A percentile compares a stretch with the other conserved stretches of the same genome.
phyloP scores from a whole-genome alignment of 176 grass and related monocot genomes.

The Carex parvula region DNA sequence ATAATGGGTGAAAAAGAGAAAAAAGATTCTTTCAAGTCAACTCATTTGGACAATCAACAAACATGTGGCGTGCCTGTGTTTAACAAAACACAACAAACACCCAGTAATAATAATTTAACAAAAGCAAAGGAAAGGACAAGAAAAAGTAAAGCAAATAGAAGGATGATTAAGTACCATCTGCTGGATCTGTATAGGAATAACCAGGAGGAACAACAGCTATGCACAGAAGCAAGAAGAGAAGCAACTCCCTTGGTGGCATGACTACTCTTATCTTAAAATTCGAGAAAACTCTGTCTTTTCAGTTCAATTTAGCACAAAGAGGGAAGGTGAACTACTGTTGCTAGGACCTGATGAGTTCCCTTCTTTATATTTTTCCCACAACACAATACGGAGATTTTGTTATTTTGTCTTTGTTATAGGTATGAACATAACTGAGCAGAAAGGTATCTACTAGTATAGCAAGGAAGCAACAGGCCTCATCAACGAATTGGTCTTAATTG shows the following conservation, averaged over 20 bases:
- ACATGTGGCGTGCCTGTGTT: neutral
- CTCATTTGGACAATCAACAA: neutral
- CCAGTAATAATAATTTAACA: neutral
- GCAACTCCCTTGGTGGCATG: neutral
- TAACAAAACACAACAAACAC: neutral
- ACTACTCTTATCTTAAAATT: neutral
- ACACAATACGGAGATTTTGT: neutral
- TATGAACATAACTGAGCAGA: neutral
- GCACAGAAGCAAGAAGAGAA: constrained; percentile 7
- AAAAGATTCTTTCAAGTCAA: neutral
- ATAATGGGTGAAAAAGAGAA: neutral
- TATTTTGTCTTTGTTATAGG: neutral
- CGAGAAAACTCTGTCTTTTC: neutral
- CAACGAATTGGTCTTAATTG: neutral
- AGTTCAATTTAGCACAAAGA: neutral
- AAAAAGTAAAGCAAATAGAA: neutral
- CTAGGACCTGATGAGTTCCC: neutral
- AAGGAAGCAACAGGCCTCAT: neutral
- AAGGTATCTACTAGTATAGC: neutral
- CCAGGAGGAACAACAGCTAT: neutral
- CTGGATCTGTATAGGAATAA: constrained; percentile 8
- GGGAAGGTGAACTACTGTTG: neutral
- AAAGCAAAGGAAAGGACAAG: neutral
- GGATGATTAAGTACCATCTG: constrained; percentile 8
- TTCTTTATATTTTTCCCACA: neutral